A percentile compares a stretch with the other conserved stretches of the same genome.
These are phyloP conservation scores for Venturia aucupariae DNA, from an alignment of 2,329 filamentous ascomycete genomes.

Conservation along the genomic window DNA sequence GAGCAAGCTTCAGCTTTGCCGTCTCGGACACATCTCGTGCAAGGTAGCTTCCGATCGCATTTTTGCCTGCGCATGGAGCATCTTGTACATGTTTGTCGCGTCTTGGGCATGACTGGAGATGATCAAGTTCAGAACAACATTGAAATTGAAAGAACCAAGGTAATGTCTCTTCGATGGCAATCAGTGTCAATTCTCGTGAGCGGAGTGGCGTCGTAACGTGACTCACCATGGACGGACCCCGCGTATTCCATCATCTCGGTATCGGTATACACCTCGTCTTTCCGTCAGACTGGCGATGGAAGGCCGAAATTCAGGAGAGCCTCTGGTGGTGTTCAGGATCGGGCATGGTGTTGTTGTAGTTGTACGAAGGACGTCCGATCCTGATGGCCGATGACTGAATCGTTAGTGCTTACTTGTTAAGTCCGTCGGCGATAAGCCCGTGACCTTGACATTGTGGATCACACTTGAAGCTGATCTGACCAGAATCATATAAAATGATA, in stretches of 20 bases:
- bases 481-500: no score
- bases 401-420: no score
- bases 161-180: no score
- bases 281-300: neutral
- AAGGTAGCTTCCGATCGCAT: constrained; percentile 25
- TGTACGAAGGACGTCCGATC: neutral
- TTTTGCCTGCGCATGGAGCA: constrained; percentile 24
- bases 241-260: neutral
- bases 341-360: neutral
- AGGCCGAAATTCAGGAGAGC: neutral
- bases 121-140: neutral
- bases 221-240: no score
- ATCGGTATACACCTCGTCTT: neutral
- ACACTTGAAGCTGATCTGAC: no score
- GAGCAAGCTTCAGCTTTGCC: constrained; percentile 26
- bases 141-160: neutral
- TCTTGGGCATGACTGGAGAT: constrained; percentile 23
- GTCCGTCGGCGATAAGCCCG: no score
- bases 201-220: no score
- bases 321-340: neutral
- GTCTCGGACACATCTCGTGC: constrained; percentile 24
- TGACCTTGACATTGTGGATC: no score
- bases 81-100: constrained; percentile 25
- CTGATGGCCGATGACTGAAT: neutral
- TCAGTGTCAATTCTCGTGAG: no score